These are phyloP conservation scores for Malus hybrid DNA, from an alignment of 331 rosid species.

Conservation along the genomic window DNA sequence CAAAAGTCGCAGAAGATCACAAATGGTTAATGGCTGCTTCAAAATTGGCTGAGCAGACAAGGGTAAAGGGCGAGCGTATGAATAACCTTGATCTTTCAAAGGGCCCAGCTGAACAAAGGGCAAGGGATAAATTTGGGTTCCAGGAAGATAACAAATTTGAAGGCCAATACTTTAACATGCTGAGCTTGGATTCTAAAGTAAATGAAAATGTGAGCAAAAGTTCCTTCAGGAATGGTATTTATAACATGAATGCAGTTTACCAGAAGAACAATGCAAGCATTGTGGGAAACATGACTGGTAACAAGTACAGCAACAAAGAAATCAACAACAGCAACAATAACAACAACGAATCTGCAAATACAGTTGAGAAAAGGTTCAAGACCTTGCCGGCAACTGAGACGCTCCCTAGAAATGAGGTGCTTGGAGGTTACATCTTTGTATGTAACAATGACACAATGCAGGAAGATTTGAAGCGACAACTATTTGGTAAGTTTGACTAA, in stretches of 20 bases:
- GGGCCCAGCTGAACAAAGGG: constrained; percentile 59
- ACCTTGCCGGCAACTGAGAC: constrained; percentile 98
- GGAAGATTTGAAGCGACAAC: constrained; percentile 97
- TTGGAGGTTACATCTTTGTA: constrained; percentile 98
- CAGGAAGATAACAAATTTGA: constrained; percentile 96
- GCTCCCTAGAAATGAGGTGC: constrained; percentile 94
- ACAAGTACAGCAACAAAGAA: constrained; percentile 73
- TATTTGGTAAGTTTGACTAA: constrained; percentile 51
- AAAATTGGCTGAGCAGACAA: constrained; percentile 93
- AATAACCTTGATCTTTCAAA: constrained; percentile 90
- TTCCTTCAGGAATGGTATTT: constrained; percentile 53
- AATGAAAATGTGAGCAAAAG: constrained; percentile 55
- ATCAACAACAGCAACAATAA: constrained; percentile 25
- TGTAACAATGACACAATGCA: constrained; percentile 99
- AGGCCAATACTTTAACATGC: constrained; percentile 67
- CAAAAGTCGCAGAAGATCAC: constrained; percentile 88
- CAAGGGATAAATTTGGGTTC: constrained; percentile 73
- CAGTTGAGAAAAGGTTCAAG: constrained; percentile 88
- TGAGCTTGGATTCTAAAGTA: constrained; percentile 64
- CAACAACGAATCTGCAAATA: constrained; percentile 44
- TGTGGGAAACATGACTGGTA: constrained; percentile 41
- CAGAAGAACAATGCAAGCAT: constrained; percentile 58
- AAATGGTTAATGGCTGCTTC: constrained; percentile 92
- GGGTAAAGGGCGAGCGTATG: constrained; percentile 79
- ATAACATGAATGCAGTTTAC: constrained; percentile 63